Base-by-base conservation (phyloP, 75 land plant species). In the Larix kaempferi region DNA sequence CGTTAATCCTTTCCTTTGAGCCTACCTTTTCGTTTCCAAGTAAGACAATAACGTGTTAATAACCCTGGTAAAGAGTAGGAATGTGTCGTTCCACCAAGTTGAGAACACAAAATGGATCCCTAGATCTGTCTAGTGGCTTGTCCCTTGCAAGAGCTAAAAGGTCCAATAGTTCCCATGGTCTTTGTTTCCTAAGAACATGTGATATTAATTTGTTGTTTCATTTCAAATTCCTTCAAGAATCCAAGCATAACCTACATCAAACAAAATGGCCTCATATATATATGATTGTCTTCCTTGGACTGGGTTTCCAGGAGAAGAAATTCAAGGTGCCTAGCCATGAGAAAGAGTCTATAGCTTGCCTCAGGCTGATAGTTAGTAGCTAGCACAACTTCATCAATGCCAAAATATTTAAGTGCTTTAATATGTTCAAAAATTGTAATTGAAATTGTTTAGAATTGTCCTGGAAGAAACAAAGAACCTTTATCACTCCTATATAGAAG, bases 81-180 rank as follows among this genome's bases (percentile, higher is more conserved):
- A n/a, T n/a, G n/a, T n/a, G n/a, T n/a, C n/a, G n/a, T n/a, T n/a
- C n/a, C n/a, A n/a, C n/a, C n/a, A n/a, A n/a, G 77, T 96, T 96
- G 57, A 96, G 91, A 71, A 91, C 93, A 82, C 91, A 96, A 76
- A 96, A 95, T 8, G 98, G 92, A 41, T 90, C 90, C 59, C 90
- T 92, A 56, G 94, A 88, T 33, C 83, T 91, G 76, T 95, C 98
- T 5, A 88, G 66, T 15, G 94, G 86, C 81, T 90, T 91, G 60
- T 88, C 94, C 72, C 98, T 84, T 10, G 98, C 98, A 33, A 95
- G 80, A 54, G 98, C 98, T 39, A n/a, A 95, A 81, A 35, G 99
- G 99, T 25, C 99, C 99, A 66, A 98, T 98, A 69, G 99, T 96
- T 49, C 99, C 99, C 75, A 96, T 85, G 55, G 99, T 95, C 82